phyloP scores from a whole-genome alignment of 2,329 filamentous ascomycete genomes.

The Ceratocystis lukuohia region DNA sequence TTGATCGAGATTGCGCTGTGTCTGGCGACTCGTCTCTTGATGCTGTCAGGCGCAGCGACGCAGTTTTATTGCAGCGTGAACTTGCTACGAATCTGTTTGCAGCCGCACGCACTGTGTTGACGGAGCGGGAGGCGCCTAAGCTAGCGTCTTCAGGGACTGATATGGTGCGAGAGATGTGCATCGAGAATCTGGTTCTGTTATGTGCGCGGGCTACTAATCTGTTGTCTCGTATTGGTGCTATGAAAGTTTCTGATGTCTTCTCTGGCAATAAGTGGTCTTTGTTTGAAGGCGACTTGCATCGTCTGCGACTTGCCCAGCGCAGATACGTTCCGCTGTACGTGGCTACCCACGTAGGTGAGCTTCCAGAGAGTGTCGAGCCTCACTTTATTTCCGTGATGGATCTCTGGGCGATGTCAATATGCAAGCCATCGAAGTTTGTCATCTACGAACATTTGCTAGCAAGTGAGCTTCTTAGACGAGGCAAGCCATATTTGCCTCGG shows the following conservation, averaged over 20 bases:
- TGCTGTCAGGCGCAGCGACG: constrained; percentile 7
- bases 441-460: constrained; percentile 39
- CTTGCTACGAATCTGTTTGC: constrained; percentile 36
- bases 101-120: constrained; percentile 32
- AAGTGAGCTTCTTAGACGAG: constrained; percentile 32
- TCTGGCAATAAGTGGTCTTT: constrained; percentile 33
- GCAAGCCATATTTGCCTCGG: constrained; percentile 33
- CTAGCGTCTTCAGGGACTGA: constrained; percentile 7
- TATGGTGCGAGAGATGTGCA: constrained; percentile 26
- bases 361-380: constrained; percentile 35
- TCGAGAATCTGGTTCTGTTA: constrained; percentile 34
- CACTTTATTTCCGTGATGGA: constrained; percentile 34
- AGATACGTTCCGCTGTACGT: constrained; percentile 39
- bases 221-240: constrained; percentile 34
- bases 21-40: background rate
- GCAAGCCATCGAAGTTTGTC: constrained; percentile 35
- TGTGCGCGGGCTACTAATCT: constrained; percentile 35
- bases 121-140: constrained; percentile 16
- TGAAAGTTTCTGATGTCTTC: constrained; percentile 35
- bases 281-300: constrained; percentile 32
- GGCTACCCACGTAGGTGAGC: constrained; percentile 34
- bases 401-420: constrained; percentile 40
- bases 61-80: constrained; percentile 34
- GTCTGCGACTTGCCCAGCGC: constrained; percentile 31
- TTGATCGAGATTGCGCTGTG: constrained; percentile 29